Evolutionary conservation across 2,329 filamentous ascomycete genomes (phyloP).

Genomic region (Pseudocercospora crystallina): DNA sequence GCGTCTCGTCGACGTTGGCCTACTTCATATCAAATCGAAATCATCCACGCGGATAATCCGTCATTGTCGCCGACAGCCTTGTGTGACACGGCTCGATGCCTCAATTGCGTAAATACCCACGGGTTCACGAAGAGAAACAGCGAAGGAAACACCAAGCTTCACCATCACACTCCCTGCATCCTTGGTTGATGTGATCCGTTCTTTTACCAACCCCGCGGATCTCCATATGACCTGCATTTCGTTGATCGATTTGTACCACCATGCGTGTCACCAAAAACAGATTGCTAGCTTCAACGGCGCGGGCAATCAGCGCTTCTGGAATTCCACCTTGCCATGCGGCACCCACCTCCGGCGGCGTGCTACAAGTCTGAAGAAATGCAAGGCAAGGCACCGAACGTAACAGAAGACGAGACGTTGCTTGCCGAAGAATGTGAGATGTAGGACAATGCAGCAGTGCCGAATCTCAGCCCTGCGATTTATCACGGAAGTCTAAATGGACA

Average conservation of each 20-base stretch:
- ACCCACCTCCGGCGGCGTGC: constrained; percentile 1
- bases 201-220: constrained; percentile 7
- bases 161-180: too few species aligned
- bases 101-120: too few species aligned
- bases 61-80: too few species aligned
- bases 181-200: constrained; percentile 1
- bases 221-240: constrained; percentile 11
- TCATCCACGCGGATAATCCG: too few species aligned
- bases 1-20: too few species aligned
- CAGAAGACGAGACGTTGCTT: not conserved
- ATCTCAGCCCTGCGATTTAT: constrained; percentile 9
- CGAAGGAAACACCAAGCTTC: too few species aligned
- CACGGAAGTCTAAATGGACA: not conserved
- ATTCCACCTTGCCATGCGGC: not conserved
- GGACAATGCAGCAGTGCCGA: not conserved
- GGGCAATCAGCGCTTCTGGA: constrained; percentile 5
- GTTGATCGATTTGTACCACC: constrained; percentile 11
- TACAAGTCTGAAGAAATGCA: not conserved
- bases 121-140: too few species aligned
- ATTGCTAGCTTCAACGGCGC: not conserved
- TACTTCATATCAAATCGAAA: too few species aligned
- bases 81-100: too few species aligned
- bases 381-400: not conserved
- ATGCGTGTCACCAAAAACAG: constrained; percentile 2
- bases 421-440: constrained; percentile 2